Evolutionary conservation across 2,329 filamentous ascomycete species (phyloP), one percentile per base, ranked within the genome.

Genomic region (Calonectria hongkongensis): DNA sequence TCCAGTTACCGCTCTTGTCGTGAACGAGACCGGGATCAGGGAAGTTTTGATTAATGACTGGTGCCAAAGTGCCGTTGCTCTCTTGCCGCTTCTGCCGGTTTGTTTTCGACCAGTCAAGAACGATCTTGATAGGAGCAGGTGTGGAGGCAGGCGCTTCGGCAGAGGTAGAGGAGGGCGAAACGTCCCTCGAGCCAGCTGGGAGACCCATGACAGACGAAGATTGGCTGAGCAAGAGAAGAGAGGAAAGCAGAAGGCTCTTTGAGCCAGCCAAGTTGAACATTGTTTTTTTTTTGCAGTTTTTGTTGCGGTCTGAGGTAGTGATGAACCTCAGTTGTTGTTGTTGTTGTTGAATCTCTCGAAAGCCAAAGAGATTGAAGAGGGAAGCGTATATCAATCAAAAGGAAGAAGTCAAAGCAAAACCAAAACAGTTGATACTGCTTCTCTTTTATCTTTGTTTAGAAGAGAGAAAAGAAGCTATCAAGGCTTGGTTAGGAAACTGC

Each of bases 11-110:
- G 73, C 88, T 84, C 4, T 82, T 68, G 43, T 83, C 85, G 76
- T 87, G 80, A 60, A 92, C 77, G 62, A 92, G 85, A 15, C 85
- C 82, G 9, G 90, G 90, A 74, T 92, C 89, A 15, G 90, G 85
- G 78, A 92, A 92, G 81, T 91, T 86, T 36, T 74, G 56, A 58
- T 72, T 41, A 21, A 80, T 75, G 25, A 45, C 45, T 16, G 79
- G 73, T 7, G 70, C 63, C 28, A 68, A 43, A 8, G 50, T 48
- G n/a, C 54, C 65, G 60, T 47, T 67, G 51, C 36, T 41, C n/a
- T 72, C 50, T 27, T 75, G 69, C 66, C 78, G 60, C 48, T 63
- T 56, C 25, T 68, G 56, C 45, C 56, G 66, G 41, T 2, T 36
- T 3, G 66, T 51, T 45, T 64, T 51, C 18, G 69, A 62, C 64